Evolutionary conservation across 768 basidiomycete species (phyloP).

Genomic region (Tylopilus sp.): DNA sequence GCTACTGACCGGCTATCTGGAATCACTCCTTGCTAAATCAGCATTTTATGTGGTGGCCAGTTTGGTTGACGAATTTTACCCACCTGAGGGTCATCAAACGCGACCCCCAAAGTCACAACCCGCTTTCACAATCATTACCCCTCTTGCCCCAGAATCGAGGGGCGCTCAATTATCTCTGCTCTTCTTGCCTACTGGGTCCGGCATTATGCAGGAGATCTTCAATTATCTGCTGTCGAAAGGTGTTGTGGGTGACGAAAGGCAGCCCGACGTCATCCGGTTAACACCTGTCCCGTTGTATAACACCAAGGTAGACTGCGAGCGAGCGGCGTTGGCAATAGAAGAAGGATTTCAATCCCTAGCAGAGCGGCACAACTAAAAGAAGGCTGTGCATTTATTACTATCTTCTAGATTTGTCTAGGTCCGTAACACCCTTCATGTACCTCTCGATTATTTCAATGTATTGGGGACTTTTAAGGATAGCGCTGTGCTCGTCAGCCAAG

Average conservation of each 20-base stretch:
- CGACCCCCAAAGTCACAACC: constrained; percentile 11
- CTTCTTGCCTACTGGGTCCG: constrained; percentile 57
- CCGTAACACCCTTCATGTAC: constrained; percentile 33
- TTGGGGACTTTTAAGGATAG: constrained; percentile 39
- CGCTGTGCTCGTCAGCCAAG: constrained; percentile 52
- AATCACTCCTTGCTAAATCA: constrained; percentile 56
- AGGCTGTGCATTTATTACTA: constrained; percentile 2
- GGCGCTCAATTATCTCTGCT: constrained; percentile 88
- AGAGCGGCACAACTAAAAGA: constrained; percentile 10
- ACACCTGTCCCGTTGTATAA: constrained; percentile 88
- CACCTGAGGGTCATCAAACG: constrained; percentile 18
- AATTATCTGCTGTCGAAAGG: constrained; percentile 60
- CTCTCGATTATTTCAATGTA: constrained; percentile 46
- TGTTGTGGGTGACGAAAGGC: constrained; percentile 88
- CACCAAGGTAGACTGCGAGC: constrained; percentile 71
- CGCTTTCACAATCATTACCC: constrained; percentile 93
- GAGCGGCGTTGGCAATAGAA: constrained; percentile 64
- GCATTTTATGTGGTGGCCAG: constrained; percentile 56
- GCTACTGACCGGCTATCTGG: constrained; percentile 68
- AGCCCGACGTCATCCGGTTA: constrained; percentile 89
- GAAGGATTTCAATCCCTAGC: constrained; percentile 42
- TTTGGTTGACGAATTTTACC: constrained; percentile 30
- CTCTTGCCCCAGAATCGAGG: constrained; percentile 57
- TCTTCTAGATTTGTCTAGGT: neutral
- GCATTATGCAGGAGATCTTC: constrained; percentile 70